A percentile compares a stretch with the other conserved stretches of the same genome.
Conservation (phyloP, 169 alveolate species). For the Cryptosporidium sp. region DNA sequence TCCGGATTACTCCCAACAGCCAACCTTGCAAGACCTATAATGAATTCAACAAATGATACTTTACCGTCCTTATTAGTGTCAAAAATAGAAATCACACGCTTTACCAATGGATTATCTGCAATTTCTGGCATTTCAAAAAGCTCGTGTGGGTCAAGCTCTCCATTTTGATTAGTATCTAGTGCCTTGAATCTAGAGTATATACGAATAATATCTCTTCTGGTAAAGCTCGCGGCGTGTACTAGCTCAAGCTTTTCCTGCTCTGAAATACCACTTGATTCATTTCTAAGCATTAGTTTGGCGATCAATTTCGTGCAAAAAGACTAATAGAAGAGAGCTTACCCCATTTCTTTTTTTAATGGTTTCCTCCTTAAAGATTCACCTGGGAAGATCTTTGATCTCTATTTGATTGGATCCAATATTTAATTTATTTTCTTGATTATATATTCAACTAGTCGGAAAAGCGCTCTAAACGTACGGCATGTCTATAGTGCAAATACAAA, state of each 20-base stretch:
- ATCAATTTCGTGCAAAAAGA: background rate
- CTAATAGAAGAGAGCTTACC: background rate
- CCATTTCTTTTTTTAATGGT: slow-evolving; percentile 9
- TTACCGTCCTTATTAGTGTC: slow-evolving; percentile 96
- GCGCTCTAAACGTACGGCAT: slow-evolving; percentile 19
- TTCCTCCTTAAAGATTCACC: background rate
- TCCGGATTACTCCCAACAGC: slow-evolving; percentile 92
- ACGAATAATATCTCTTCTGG: slow-evolving; percentile 92
- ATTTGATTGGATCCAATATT: slow-evolving; percentile 4
- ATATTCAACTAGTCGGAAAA: slow-evolving; percentile 5
- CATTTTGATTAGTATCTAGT: slow-evolving; percentile 93
- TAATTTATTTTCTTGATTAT: background rate
- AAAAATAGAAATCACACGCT: slow-evolving; percentile 93
- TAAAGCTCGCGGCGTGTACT: slow-evolving; percentile 89
- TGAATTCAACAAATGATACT: slow-evolving; percentile 96
- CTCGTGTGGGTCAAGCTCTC: slow-evolving; percentile 95
- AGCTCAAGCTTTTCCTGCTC: slow-evolving; percentile 84
- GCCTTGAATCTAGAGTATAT: slow-evolving; percentile 91
- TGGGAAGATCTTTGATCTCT: background rate
- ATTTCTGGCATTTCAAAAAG: slow-evolving; percentile 95
- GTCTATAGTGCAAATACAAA: slow-evolving; percentile 3
- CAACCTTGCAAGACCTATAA: slow-evolving; percentile 92
- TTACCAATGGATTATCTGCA: slow-evolving; percentile 95
- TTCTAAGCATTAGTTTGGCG: slow-evolving; percentile 11
- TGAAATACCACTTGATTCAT: slow-evolving; percentile 51